Base-by-base conservation (phyloP, 192 early-diverging fungal genomes). In the Mortierella alpina region DNA sequence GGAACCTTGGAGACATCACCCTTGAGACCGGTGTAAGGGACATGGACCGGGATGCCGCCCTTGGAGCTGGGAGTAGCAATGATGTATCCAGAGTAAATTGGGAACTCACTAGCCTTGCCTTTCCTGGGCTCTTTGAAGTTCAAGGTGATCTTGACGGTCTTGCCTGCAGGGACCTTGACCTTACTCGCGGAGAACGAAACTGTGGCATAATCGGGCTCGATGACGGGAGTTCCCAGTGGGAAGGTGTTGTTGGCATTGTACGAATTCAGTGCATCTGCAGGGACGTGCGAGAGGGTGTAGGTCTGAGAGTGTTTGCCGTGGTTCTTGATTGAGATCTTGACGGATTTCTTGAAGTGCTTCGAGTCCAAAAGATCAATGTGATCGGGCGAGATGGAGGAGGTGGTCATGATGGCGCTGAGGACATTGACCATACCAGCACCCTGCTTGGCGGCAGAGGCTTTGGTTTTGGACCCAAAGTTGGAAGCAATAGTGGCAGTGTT, bases 401-500 rank as follows among this genome's bases (percentile, higher is more conserved):
- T 86, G 10, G 91, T 66, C n/a, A 54, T 74, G 54, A 94, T 57
- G 3, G 95, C 88, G 45, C 85, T 60, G 57, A 83, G 87, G 45
- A 93, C 68, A 78, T 95, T 87, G 20, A 96, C 79, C 18, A 96
- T 82, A 14, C 95, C 95, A 56, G 83, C 82, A 13, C 93, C 93
- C 76, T 91, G 90, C 52, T 72, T 76, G 57, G 87, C 79, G 9
- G 91, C 87, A 20, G 91, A 66, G 63, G 63, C 63, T 39, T 66
- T 66, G 31, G 63, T 66, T 50, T 54, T 66, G 31, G 63, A 66
- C 14, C 49, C 49, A 40, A 42, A 41, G 51, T 66, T 66, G 50
- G 63, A 66, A 23, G 63, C 51, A 66, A 66, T 66, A 51, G 63
- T 66, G 13, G 63, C 63, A 40, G 63, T 66, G 17, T 66, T 66